A percentile compares a stretch with the other conserved stretches of the same genome.
phyloP scores from a whole-genome alignment of 2,329 filamentous ascomycete genomes.

The Hypoxylon sp. region DNA sequence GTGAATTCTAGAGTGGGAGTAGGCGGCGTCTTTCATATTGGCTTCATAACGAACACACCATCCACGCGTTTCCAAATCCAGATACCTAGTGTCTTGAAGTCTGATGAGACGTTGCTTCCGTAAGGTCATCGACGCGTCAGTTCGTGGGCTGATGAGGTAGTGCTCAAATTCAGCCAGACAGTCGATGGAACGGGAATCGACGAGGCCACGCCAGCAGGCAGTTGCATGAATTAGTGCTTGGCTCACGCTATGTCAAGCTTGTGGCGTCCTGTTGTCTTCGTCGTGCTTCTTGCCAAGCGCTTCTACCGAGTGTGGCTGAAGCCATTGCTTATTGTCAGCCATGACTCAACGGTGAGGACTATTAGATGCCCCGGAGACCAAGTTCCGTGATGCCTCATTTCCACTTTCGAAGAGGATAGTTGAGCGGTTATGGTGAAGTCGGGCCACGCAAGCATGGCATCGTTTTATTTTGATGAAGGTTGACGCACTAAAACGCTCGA shows the following conservation, averaged over 20 bases:
- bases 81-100: background rate
- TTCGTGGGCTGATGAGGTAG: constrained; percentile 1
- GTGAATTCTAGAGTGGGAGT: background rate
- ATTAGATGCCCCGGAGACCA: constrained; percentile 24
- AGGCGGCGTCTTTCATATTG: background rate
- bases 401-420: constrained; percentile 4
- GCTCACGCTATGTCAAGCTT: background rate
- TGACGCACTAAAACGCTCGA: constrained; percentile 11
- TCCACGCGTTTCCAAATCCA: background rate
- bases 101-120: constrained; percentile 13
- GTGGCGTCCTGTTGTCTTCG: constrained; percentile 9
- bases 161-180: constrained; percentile 10
- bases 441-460: constrained; percentile 19
- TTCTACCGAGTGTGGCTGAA: constrained; percentile 21
- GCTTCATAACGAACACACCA: background rate
- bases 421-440: constrained; percentile 4
- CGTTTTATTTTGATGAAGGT: constrained; percentile 38
- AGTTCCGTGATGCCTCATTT: constrained; percentile 28
- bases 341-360: constrained; percentile 20
- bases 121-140: constrained; percentile 12
- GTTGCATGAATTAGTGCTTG: background rate
- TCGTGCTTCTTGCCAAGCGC: constrained; percentile 6
- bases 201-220: background rate
- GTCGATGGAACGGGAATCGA: background rate
- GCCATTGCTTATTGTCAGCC: constrained; percentile 21